A percentile compares a stretch with the other conserved stretches of the same genome.
Evolutionary conservation across 345 rosid genomes (phyloP).

Genomic region (Eucalyptus virginea): DNA sequence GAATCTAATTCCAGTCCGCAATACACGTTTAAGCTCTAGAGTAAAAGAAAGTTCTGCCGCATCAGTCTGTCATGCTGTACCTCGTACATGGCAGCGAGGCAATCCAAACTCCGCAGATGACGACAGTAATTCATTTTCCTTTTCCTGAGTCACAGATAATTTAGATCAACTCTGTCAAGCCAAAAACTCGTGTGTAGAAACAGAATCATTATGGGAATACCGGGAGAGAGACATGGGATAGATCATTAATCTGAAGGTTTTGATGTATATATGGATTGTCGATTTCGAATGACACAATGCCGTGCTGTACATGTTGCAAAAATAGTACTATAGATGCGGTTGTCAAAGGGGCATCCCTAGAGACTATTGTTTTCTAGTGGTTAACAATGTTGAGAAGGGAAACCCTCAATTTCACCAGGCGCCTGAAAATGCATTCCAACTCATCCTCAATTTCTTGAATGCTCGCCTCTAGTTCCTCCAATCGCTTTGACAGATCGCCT

Average conservation of each 20-base stretch:
- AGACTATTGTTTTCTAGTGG: background rate
- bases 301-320: background rate
- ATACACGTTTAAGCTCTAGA: background rate
- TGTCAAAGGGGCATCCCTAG: background rate
- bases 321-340: background rate
- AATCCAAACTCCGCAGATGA: background rate
- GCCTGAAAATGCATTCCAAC: constrained; percentile 1
- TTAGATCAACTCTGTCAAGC: background rate
- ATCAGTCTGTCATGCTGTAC: background rate
- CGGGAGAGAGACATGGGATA: background rate
- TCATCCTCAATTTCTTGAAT: background rate
- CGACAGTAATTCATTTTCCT: background rate
- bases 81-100: background rate
- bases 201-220: background rate
- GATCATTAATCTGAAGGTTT: background rate
- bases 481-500: background rate
- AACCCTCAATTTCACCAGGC: background rate
- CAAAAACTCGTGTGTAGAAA: background rate
- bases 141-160: background rate
- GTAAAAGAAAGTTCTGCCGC: background rate
- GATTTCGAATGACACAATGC: background rate
- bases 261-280: background rate
- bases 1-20: background rate
- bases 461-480: background rate
- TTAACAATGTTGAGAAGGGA: background rate